Conservation (phyloP, 78 protist species). For the Speleostelium caveatum region DNA sequence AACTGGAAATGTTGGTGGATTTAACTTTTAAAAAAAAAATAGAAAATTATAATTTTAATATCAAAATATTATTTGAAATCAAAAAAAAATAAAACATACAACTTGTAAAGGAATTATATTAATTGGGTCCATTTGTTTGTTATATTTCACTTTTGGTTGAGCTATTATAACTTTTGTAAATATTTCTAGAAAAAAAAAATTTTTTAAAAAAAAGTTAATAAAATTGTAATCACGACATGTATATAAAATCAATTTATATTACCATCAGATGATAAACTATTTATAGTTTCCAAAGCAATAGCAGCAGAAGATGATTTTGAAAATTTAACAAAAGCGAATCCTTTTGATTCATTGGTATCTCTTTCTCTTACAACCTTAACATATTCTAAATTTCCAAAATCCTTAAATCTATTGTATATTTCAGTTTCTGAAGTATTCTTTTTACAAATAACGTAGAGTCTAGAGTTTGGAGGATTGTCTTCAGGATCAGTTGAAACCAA, state of each 20-base stretch:
- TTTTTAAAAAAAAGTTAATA: background rate
- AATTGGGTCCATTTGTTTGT: background rate
- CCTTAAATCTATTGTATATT: constrained; percentile 25
- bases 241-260: background rate
- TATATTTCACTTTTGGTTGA: constrained; percentile 38
- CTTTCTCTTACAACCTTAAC: constrained; percentile 45
- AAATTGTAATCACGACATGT: background rate
- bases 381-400: constrained; percentile 62
- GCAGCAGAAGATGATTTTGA: constrained; percentile 72
- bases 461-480: constrained; percentile 76
- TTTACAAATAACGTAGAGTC: constrained; percentile 64
- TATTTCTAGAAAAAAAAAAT: background rate
- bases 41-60: too few relatives aligned
- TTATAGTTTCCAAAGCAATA: constrained; percentile 67
- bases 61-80: too few relatives aligned
- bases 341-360: constrained; percentile 67
- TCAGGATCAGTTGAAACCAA: constrained; percentile 62
- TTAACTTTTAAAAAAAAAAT: too few relatives aligned
- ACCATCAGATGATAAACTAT: constrained; percentile 24
- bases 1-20: constrained; percentile 1
- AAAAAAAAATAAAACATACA: background rate
- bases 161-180: constrained; percentile 47
- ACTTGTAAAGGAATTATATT: too few relatives aligned
- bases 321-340: constrained; percentile 72
- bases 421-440: constrained; percentile 42